Evolutionary conservation across 306 rosid genomes (phyloP).

Genomic region (Sesbania bispinosa): DNA sequence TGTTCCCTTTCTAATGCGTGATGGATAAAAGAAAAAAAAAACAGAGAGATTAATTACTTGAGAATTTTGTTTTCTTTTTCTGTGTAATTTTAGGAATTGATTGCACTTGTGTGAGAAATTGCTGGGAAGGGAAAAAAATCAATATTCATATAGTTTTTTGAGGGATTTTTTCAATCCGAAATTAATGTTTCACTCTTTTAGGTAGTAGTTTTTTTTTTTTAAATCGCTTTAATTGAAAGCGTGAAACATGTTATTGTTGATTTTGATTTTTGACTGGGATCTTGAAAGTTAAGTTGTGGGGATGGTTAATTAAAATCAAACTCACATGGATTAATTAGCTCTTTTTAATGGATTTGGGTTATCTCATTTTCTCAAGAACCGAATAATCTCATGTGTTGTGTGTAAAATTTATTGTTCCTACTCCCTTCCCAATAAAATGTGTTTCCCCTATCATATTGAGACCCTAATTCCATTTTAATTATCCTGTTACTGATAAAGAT

Average conservation of each 20-base stretch:
- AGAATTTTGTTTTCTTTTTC: too few relatives aligned
- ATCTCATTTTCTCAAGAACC: background rate
- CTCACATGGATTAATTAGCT: background rate
- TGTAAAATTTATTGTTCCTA: background rate
- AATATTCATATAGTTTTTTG: too few relatives aligned
- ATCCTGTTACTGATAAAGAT: background rate
- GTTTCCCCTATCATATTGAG: background rate
- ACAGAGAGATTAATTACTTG: too few relatives aligned
- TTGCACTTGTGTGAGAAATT: too few relatives aligned
- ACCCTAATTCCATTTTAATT: background rate
- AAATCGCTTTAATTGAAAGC: background rate
- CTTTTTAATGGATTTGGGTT: background rate
- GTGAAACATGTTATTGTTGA: background rate
- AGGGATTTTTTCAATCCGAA: background rate
- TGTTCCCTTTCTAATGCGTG: too few relatives aligned
- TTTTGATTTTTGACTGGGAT: background rate
- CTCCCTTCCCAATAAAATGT: background rate
- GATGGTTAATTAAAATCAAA: background rate
- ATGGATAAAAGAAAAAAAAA: too few relatives aligned
- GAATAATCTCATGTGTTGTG: background rate
- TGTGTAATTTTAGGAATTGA: too few relatives aligned
- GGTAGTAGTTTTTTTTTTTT: background rate
- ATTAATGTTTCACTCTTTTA: background rate
- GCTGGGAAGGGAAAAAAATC: too few relatives aligned
- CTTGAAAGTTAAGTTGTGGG: background rate